These are phyloP conservation scores for Melanogaster broomeanus DNA, from an alignment of 768 basidiomycete species.

Conservation along the genomic window DNA sequence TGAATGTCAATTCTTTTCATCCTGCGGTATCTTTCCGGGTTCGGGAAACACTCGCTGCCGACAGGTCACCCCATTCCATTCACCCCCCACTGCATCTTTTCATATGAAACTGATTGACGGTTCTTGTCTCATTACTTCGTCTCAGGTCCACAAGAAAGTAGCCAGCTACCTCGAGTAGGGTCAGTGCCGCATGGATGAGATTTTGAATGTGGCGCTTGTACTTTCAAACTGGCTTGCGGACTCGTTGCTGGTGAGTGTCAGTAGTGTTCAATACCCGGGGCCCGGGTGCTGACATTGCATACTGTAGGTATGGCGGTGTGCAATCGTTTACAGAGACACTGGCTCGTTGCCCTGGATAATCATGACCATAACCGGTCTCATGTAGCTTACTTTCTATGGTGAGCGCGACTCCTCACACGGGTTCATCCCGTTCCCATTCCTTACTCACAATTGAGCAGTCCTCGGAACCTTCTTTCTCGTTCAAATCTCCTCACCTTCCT, in stretches of 20 bases:
- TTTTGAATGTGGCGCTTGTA: conserved; percentile 27
- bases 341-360: conserved; percentile 15
- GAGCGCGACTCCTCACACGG: not conserved
- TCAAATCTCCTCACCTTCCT: conserved; percentile 27
- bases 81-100: too few species aligned
- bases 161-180: too few species aligned
- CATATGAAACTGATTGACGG: too few species aligned
- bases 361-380: conserved; percentile 17
- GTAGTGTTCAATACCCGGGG: too few species aligned
- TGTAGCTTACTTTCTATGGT: conserved; percentile 28
- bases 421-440: too few species aligned
- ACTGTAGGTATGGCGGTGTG: conserved; percentile 35
- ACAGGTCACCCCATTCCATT: too few species aligned
- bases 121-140: too few species aligned
- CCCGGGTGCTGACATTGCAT: not conserved
- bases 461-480: conserved; percentile 25
- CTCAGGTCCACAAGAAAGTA: too few species aligned
- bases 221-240: conserved; percentile 31
- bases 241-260: conserved; percentile 20
- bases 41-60: too few species aligned
- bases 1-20: too few species aligned
- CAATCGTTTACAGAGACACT: conserved; percentile 27
- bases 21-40: too few species aligned
- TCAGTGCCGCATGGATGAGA: too few species aligned
- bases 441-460: conserved; percentile 9